Evolutionary conservation across 2,329 filamentous ascomycete species (phyloP).

Genomic region (Microdochium paspali): DNA sequence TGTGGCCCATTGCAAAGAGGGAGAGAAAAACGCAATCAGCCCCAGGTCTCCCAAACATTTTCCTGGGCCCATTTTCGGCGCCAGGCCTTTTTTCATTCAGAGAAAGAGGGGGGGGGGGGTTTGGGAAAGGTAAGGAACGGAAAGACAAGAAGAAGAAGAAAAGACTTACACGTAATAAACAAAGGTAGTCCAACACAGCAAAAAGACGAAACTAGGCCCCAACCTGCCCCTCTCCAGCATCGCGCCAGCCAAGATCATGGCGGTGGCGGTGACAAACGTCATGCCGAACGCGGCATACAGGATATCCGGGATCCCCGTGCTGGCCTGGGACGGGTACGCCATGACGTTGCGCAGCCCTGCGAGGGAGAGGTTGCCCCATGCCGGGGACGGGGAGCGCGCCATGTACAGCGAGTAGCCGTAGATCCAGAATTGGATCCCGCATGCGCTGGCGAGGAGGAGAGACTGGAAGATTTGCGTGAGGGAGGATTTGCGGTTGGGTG

Average conservation of each 20-base stretch:
- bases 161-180: constrained; percentile 40
- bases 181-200: constrained; percentile 54
- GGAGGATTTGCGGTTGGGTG: constrained; percentile 24
- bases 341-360: constrained; percentile 24
- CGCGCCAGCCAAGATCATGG: constrained; percentile 28
- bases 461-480: constrained; percentile 38
- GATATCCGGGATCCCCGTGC: constrained; percentile 25
- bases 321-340: constrained; percentile 25
- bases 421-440: constrained; percentile 36
- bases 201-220: constrained; percentile 47
- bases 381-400: constrained; percentile 22
- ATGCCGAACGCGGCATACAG: constrained; percentile 26
- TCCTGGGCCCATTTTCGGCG: too few relatives aligned
- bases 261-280: constrained; percentile 26
- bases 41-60: too few relatives aligned
- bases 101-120: too few relatives aligned
- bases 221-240: constrained; percentile 26
- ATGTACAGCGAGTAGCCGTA: constrained; percentile 35
- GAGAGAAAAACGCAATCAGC: too few relatives aligned
- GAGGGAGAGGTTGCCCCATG: constrained; percentile 24
- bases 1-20: constrained; percentile 4
- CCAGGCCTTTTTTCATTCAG: too few relatives aligned
- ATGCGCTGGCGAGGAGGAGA: constrained; percentile 33
- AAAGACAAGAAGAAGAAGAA: neutral
- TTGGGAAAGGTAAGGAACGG: too few relatives aligned